Conservation (phyloP, 2,329 filamentous ascomycete species). For the Fusarium mangiferae region DNA sequence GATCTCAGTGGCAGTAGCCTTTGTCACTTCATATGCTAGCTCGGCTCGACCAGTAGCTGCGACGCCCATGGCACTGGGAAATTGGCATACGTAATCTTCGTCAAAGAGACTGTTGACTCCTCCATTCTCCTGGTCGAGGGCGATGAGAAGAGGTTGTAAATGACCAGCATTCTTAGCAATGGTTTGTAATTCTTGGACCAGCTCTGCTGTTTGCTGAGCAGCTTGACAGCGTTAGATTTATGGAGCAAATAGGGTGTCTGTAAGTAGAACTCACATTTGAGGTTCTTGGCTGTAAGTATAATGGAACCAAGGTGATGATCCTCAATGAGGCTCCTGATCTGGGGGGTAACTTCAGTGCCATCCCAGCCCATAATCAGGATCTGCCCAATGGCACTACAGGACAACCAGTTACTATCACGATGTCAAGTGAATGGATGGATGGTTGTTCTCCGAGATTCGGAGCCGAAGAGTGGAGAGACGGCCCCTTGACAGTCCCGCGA, state of each 20-base stretch:
- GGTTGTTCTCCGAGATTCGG: constrained; percentile 25
- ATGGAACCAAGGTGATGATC: constrained; percentile 90
- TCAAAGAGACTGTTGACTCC: constrained; percentile 97
- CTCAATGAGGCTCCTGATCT: constrained; percentile 83
- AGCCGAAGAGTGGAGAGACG: constrained; percentile 35
- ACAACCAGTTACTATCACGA: constrained; percentile 39
- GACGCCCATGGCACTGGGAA: constrained; percentile 95
- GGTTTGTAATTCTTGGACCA: constrained; percentile 91
- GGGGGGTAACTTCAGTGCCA: constrained; percentile 83
- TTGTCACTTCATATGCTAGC: constrained; percentile 88
- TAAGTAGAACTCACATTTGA: constrained; percentile 72
- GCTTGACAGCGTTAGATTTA: constrained; percentile 64
- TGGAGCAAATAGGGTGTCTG: constrained; percentile 8
- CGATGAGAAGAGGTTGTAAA: constrained; percentile 87
- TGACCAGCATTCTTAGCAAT: constrained; percentile 93
- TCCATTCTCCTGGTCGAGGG: constrained; percentile 96
- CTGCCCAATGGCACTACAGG: constrained; percentile 75
- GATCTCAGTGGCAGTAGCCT: constrained; percentile 92
- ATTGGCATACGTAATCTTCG: constrained; percentile 94
- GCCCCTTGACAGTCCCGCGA: constrained; percentile 5
- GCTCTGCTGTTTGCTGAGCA: constrained; percentile 85
- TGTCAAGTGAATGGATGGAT: background rate
- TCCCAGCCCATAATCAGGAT: constrained; percentile 88
- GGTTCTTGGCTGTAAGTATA: constrained; percentile 83
- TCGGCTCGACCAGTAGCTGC: constrained; percentile 90